These are phyloP conservation scores for Penicillium egyptiacum DNA, from an alignment of 495 filamentous ascomycete species.

Conservation along the genomic window DNA sequence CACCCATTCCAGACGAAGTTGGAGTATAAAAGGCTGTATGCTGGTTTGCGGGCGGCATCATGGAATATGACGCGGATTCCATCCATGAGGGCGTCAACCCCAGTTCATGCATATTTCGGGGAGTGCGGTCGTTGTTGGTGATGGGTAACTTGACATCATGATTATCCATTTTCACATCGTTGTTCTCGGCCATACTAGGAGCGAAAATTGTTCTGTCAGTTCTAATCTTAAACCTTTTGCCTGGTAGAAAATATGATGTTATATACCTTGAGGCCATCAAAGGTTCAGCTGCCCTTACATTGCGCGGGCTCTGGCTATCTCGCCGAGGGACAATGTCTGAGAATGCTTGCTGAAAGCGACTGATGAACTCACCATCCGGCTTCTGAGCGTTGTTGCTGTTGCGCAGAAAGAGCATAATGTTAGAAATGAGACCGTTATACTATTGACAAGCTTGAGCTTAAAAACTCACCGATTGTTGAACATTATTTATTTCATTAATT, in stretches of 20 bases:
- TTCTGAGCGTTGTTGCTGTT: conserved; percentile 82
- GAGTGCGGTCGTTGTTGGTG: conserved; percentile 64
- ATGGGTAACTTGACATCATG: conserved; percentile 62
- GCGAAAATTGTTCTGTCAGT: conserved; percentile 8
- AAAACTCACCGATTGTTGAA: conserved; percentile 27
- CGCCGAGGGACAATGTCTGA: conserved; percentile 56
- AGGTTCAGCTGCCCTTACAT: conserved; percentile 8
- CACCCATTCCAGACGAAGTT: conserved; percentile 80
- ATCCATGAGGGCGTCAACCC: conserved; percentile 84
- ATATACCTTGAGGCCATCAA: conserved; percentile 34
- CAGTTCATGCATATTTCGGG: conserved; percentile 74
- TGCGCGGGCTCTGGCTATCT: conserved; percentile 11
- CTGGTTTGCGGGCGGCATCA: conserved; percentile 74
- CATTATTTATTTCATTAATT: conserved; percentile 16
- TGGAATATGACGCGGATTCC: conserved; percentile 79
- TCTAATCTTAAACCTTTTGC: background rate
- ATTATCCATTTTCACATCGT: conserved; percentile 41
- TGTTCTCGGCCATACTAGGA: conserved; percentile 11
- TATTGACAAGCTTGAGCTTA: background rate
- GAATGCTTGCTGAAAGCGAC: conserved; percentile 78
- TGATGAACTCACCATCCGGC: conserved; percentile 80
- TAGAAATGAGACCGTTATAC: background rate
- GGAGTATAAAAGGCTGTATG: conserved; percentile 84
- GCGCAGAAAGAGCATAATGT: background rate
- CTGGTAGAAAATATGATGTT: background rate